Base-by-base conservation (phyloP, 2,329 filamentous ascomycete genomes). In the Lachnellula suecica region DNA sequence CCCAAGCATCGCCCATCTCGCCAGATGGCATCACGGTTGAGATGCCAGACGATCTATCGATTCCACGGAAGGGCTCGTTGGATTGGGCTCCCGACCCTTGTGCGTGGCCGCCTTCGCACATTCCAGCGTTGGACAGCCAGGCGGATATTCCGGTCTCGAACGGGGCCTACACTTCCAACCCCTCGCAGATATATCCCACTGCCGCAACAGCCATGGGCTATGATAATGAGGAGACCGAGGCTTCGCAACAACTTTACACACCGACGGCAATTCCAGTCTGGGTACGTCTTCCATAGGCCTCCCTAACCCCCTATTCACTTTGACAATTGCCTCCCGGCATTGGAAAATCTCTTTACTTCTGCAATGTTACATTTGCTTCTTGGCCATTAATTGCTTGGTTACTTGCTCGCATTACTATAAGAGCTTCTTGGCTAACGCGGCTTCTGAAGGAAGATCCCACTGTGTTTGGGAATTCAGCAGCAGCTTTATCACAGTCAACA, bases 21-120 rank as follows among this genome's bases (percentile, higher is more conserved):
- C 23, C 52, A 11, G 35, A 50, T 4, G 52, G 56, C n/a, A 58
- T 56, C 15, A 29, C 57, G 27, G 42, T 50, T 13, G 58, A 66
- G 25, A 56, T 61, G 13, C 35, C 58, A 25, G 59, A 63, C 6
- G 60, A 60, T 7, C 37, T 64, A 11, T 47, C 62, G 50, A 49
- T 63, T 3, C 52, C 59, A n/a, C 57, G 59, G 24, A 63, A 63
- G 43, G 54, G 53, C 11, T 15, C 49, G 8, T 47, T 59, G 35
- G 58, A 64, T 15, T 64, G 62, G 62, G 49, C 60, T n/a, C 55
- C 54, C 22, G 52, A 58, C 24, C 34, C 57, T 4, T 34, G 49
- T 25, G 29, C 51, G n/a, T 55, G 54, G 47, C 49, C 52, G n/a
- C 47, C 47, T 15, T 54, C 52, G n/a, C 51, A 51, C 38, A 46